These are phyloP conservation scores for Heterobasidion parviporum DNA, from an alignment of 1,284 basidiomycete genomes.

Conservation along the genomic window DNA sequence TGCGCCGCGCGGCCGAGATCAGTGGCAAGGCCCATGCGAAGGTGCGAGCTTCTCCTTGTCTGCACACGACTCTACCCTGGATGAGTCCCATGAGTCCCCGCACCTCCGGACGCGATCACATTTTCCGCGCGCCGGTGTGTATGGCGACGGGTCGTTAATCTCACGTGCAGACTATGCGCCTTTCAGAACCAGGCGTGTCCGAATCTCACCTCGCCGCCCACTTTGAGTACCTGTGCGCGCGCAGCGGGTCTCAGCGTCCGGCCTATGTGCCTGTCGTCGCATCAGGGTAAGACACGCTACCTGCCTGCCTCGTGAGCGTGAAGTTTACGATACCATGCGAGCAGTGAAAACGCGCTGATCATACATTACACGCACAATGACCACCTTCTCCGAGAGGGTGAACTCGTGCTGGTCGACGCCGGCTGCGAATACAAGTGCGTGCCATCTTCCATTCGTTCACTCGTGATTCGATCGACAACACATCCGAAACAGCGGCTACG, in stretches of 20 bases:
- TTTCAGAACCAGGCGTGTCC: conserved; percentile 60
- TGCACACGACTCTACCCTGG: not conserved
- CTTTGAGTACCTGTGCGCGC: conserved; percentile 81
- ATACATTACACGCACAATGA: conserved; percentile 93
- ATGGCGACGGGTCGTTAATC: not conserved
- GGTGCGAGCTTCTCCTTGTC: conserved; percentile 26
- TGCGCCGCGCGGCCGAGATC: conserved; percentile 70
- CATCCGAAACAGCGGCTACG: conserved; percentile 71
- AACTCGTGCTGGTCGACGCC: conserved; percentile 84
- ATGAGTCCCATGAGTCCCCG: not conserved
- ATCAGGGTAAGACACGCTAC: conserved; percentile 58
- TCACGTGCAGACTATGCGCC: conserved; percentile 67
- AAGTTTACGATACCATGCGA: not conserved
- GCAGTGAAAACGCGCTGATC: conserved; percentile 75
- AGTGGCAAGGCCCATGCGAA: conserved; percentile 73
- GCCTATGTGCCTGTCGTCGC: conserved; percentile 96
- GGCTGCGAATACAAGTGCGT: conserved; percentile 82
- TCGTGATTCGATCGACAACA: conserved; percentile 12
- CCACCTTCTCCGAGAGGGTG: conserved; percentile 62
- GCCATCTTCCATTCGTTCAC: not conserved
- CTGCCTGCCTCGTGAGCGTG: too few relatives aligned
- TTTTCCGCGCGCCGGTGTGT: too few relatives aligned
- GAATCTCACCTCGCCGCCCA: conserved; percentile 77
- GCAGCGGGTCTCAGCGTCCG: conserved; percentile 73
- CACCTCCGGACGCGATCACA: too few relatives aligned